Evolutionary conservation across 2,329 filamentous ascomycete genomes (phyloP).

Genomic region (Apiospora kogelbergensis): DNA sequence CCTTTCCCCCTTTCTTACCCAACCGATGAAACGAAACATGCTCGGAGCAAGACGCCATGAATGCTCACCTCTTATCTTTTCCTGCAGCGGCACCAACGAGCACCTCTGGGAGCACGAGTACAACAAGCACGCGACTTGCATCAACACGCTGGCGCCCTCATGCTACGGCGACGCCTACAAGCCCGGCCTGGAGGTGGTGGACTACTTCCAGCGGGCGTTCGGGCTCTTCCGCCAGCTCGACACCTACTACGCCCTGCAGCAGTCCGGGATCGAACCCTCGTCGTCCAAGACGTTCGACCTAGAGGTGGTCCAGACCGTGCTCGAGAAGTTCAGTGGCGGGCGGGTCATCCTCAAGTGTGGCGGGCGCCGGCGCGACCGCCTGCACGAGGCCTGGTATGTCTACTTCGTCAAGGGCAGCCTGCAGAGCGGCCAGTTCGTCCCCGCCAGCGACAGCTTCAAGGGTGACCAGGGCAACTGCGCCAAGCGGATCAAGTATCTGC

Average conservation of each 20-base stretch:
- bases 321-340: constrained; percentile 45
- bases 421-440: constrained; percentile 49
- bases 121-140: constrained; percentile 71
- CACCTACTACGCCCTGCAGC: constrained; percentile 40
- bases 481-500: constrained; percentile 38
- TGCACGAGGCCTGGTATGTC: constrained; percentile 54
- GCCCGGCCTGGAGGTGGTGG: constrained; percentile 42
- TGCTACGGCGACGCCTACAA: constrained; percentile 60
- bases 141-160: constrained; percentile 63
- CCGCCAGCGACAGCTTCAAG: constrained; percentile 37
- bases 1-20: neutral
- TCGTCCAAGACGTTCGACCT: constrained; percentile 41
- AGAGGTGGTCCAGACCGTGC: constrained; percentile 38
- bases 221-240: constrained; percentile 42
- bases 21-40: neutral
- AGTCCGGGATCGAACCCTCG: constrained; percentile 37
- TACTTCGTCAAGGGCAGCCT: constrained; percentile 53
- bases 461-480: constrained; percentile 41
- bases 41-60: neutral
- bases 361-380: constrained; percentile 34
- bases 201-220: constrained; percentile 45
- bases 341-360: constrained; percentile 45
- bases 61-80: neutral
- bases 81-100: constrained; percentile 36
- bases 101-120: constrained; percentile 70